phyloP scores from a whole-genome alignment of 176 grass and related monocot species.

The Paspalum vaginatum region DNA sequence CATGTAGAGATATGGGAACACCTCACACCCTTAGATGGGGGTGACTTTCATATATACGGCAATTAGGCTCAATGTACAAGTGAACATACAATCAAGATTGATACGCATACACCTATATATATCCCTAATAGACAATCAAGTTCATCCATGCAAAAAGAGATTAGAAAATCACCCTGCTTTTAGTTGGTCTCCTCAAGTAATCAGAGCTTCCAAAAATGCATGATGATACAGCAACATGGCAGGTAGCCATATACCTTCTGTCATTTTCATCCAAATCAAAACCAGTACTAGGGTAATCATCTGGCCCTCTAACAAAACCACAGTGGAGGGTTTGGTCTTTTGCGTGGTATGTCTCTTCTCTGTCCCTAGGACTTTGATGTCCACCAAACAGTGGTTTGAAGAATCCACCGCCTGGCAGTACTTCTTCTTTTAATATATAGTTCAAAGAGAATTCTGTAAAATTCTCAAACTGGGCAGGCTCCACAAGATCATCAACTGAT shows the following conservation, averaged over 20 bases:
- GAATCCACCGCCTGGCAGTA: slow-evolving; percentile 20
- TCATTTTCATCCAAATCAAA: slow-evolving; percentile 83
- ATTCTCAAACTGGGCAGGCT: slow-evolving; percentile 61
- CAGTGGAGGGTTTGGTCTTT: slow-evolving; percentile 86
- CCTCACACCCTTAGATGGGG: no score
- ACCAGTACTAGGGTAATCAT: slow-evolving; percentile 52
- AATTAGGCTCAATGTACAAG: no score
- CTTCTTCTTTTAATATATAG: slow-evolving; percentile 59
- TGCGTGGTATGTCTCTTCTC: slow-evolving; percentile 71
- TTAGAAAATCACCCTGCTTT: slow-evolving; percentile 70
- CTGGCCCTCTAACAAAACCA: slow-evolving; percentile 67
- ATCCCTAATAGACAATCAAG: not conserved
- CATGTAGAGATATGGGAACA: no score
- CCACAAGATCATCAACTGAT: slow-evolving; percentile 61
- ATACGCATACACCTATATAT: no score
- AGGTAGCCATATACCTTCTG: slow-evolving; percentile 66
- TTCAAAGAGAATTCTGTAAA: slow-evolving; percentile 72
- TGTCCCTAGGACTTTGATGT: slow-evolving; percentile 63
- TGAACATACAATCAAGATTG: no score
- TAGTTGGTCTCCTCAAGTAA: slow-evolving; percentile 87
- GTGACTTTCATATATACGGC: no score
- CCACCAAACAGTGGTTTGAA: slow-evolving; percentile 67
- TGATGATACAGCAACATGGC: slow-evolving; percentile 76
- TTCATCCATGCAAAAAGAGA: slow-evolving; percentile 28
- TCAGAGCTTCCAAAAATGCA: slow-evolving; percentile 95